Conservation (phyloP, 495 filamentous ascomycete species). For the Penicillium cosmopolitanum region DNA sequence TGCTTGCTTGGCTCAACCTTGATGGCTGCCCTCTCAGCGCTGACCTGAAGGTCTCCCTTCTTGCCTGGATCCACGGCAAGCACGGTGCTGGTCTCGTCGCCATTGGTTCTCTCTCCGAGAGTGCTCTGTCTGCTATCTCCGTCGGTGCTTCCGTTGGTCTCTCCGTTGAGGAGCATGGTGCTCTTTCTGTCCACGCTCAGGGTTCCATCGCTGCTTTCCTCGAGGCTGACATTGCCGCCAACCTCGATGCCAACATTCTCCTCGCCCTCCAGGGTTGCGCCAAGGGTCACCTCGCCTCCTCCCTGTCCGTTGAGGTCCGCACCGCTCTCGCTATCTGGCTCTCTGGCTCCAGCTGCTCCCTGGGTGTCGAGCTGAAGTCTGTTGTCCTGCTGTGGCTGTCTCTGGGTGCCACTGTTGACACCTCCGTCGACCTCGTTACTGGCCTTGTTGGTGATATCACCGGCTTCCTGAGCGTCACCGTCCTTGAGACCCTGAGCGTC, state of each 20-base stretch:
- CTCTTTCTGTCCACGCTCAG: constrained; percentile 35
- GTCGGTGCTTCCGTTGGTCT: constrained; percentile 40
- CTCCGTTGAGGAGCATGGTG: constrained; percentile 37
- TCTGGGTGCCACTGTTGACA: constrained; percentile 33
- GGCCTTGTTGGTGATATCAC: constrained; percentile 36
- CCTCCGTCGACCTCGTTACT: constrained; percentile 32
- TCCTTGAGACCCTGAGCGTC: constrained; percentile 35
- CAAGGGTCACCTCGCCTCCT: constrained; percentile 36
- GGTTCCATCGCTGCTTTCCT: constrained; percentile 43
- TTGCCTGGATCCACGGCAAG: constrained; percentile 42
- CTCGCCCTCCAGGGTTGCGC: constrained; percentile 36
- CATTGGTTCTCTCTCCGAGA: constrained; percentile 33
- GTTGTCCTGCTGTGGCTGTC: constrained; percentile 48
- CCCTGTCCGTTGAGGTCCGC: constrained; percentile 35
- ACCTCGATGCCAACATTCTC: constrained; percentile 36
- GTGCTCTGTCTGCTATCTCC: constrained; percentile 39
- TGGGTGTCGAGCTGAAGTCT: constrained; percentile 48
- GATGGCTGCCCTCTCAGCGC: constrained; percentile 36
- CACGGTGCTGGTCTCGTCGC: constrained; percentile 33
- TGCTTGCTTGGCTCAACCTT: constrained; percentile 38
- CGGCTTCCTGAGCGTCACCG: constrained; percentile 33
- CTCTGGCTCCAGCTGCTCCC: constrained; percentile 38
- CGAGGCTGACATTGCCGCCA: constrained; percentile 30
- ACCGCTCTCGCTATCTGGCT: constrained; percentile 45
- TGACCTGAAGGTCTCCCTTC: constrained; percentile 36